These are phyloP conservation scores for Hyparrhenia diplandra DNA, from an alignment of 176 grass and related monocot species.

Conservation along the genomic window DNA sequence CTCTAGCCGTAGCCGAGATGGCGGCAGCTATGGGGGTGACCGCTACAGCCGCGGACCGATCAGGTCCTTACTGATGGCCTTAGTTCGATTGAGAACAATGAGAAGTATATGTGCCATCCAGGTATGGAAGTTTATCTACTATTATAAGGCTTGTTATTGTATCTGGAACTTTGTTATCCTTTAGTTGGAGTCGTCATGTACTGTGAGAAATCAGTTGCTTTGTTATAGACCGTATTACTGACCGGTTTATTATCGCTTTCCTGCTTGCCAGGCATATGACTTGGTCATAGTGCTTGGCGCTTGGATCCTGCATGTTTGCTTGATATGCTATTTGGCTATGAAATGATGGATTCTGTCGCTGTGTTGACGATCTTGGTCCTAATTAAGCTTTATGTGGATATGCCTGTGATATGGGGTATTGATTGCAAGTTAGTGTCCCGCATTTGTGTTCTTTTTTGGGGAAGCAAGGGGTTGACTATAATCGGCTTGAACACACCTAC, in stretches of 20 bases:
- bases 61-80: conserved; percentile 58
- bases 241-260: conserved; percentile 44
- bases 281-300: conserved; percentile 34
- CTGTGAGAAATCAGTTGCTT: conserved; percentile 36
- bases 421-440: conserved; percentile 14
- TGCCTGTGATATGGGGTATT: conserved; percentile 17
- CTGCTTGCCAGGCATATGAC: conserved; percentile 49
- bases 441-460: conserved; percentile 25
- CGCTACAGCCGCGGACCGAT: conserved; percentile 62
- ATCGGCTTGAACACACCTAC: conserved; percentile 30
- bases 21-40: conserved; percentile 41
- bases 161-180: conserved; percentile 25
- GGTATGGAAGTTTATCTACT: conserved; percentile 47
- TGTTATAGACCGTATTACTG: conserved; percentile 45
- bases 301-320: conserved; percentile 40
- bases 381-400: conserved; percentile 16
- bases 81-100: too few species aligned
- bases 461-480: conserved; percentile 7
- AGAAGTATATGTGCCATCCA: conserved; percentile 43
- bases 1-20: conserved; percentile 62
- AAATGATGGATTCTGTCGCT: conserved; percentile 29
- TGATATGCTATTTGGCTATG: conserved; percentile 26
- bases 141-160: conserved; percentile 26
- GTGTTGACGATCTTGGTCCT: conserved; percentile 19
- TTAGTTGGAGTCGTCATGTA: conserved; percentile 39